Base-by-base conservation (phyloP, 2,329 filamentous ascomycete genomes). In the Aspergillus sp. region DNA sequence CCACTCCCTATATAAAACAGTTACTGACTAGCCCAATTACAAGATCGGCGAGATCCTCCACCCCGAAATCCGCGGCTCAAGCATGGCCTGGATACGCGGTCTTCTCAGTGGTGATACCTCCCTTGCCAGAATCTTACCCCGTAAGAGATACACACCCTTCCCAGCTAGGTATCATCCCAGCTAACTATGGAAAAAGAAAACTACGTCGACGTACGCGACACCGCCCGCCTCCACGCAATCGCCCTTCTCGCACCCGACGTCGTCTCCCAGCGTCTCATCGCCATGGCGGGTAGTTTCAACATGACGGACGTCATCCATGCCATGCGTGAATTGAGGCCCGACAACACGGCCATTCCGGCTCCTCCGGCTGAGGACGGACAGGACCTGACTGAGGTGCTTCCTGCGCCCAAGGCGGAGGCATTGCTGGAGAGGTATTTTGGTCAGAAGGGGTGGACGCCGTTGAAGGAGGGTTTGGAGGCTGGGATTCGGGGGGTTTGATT, bases 231-330 rank as follows among this genome's bases (percentile, higher is more conserved):
- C 0, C 78, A 82, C 33, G 65, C 81, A 3, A 72, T 74, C 3
- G 78, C 73, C 0, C 60, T 76, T 1, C 6, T 62, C 78, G 0
- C 62, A 77, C 26, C 62, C 67, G 0, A 62, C 67, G 67, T 80
- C 0, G 46, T 60, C 2, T 66, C 67, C 0, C 71, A 82, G 52
- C 71, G 80, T 1, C 56, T 83, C 7, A 78, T 81, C 52, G 79
- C 65, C 1, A 78, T 75, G 40, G 76, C 73, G 0, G 61, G 67
- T 2, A 68, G 67, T 0, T 74, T 68, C 44, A 76, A 65, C 37
- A 76, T 69, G 59, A 74, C 76, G 13, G 54, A 68, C 2, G 50
- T 66, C 2, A 49, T 76, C 11, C 55, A 50, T 1, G 58, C 69
- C 4, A 53, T 73, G 40, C 57, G 65, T 13, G 63, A 66, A 37